These are phyloP conservation scores for Colletotrichum karsti DNA, from an alignment of 2,329 filamentous ascomycete genomes.

Conservation along the genomic window DNA sequence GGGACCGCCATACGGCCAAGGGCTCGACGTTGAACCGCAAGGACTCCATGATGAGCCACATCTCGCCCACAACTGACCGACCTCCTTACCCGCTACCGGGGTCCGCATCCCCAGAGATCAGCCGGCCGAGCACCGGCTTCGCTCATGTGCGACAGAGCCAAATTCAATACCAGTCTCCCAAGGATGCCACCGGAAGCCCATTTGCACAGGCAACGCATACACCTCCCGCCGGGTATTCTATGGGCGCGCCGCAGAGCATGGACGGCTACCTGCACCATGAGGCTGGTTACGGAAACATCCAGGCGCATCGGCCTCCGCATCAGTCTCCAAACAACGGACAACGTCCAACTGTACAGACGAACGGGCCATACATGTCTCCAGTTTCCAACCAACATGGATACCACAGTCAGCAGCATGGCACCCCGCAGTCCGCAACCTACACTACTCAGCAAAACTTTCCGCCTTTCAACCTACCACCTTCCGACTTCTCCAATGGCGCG, in stretches of 20 bases:
- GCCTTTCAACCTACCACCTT: slow-evolving; percentile 69
- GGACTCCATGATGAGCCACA: slow-evolving; percentile 69
- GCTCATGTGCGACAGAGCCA: slow-evolving; percentile 47
- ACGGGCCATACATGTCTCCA: slow-evolving; percentile 61
- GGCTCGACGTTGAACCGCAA: slow-evolving; percentile 80
- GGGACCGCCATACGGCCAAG: slow-evolving; percentile 82
- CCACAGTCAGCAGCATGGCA: slow-evolving; percentile 54
- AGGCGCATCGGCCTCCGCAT: slow-evolving; percentile 41
- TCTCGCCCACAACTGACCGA: slow-evolving; percentile 52
- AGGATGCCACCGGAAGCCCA: slow-evolving; percentile 51
- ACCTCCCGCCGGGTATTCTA: slow-evolving; percentile 42
- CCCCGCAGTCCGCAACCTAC: slow-evolving; percentile 58
- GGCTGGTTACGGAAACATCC: slow-evolving; percentile 40
- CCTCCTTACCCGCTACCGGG: slow-evolving; percentile 49
- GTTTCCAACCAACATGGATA: slow-evolving; percentile 58
- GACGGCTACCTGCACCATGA: slow-evolving; percentile 55
- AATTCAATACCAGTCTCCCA: slow-evolving; percentile 56
- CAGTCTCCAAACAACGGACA: slow-evolving; percentile 52
- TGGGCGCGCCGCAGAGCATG: slow-evolving; percentile 42
- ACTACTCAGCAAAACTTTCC: slow-evolving; percentile 69
- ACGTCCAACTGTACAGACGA: slow-evolving; percentile 56
- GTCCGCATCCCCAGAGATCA: slow-evolving; percentile 58
- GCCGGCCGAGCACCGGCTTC: slow-evolving; percentile 51
- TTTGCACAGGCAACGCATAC: slow-evolving; percentile 57
- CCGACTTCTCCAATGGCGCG: slow-evolving; percentile 56